Evolutionary conservation across 768 basidiomycete genomes (phyloP).

Genomic region (Scleroderma bovista): DNA sequence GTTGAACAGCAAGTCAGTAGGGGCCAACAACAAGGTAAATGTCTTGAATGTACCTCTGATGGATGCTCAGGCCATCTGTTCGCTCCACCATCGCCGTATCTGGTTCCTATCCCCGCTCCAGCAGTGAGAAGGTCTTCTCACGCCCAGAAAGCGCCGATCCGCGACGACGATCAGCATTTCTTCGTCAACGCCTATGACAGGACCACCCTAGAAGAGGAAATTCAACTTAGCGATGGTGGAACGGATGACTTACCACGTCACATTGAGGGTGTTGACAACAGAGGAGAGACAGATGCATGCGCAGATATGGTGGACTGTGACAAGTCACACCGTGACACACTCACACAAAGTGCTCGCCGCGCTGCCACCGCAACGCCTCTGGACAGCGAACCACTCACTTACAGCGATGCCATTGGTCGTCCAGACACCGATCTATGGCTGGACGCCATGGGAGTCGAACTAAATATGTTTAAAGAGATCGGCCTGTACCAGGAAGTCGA

Average conservation of each 20-base stretch:
- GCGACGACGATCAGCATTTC: background rate
- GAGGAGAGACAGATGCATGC: background rate
- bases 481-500: background rate
- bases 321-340: background rate
- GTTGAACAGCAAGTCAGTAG: too few species aligned
- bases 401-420: background rate
- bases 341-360: background rate
- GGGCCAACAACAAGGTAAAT: too few species aligned
- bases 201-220: background rate
- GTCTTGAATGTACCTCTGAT: too few species aligned
- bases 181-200: background rate
- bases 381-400: background rate
- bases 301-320: background rate
- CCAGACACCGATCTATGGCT: background rate
- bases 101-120: background rate
- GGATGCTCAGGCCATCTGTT: too few species aligned
- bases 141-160: background rate
- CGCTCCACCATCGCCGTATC: background rate
- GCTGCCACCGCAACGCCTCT: too few species aligned
- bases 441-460: background rate
- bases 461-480: background rate
- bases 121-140: background rate
- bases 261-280: background rate
- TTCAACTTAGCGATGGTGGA: background rate
- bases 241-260: too few species aligned